Evolutionary conservation across 371 early-diverging fungal genomes (phyloP).

Genomic region (Lichtheimia corymbifera): DNA sequence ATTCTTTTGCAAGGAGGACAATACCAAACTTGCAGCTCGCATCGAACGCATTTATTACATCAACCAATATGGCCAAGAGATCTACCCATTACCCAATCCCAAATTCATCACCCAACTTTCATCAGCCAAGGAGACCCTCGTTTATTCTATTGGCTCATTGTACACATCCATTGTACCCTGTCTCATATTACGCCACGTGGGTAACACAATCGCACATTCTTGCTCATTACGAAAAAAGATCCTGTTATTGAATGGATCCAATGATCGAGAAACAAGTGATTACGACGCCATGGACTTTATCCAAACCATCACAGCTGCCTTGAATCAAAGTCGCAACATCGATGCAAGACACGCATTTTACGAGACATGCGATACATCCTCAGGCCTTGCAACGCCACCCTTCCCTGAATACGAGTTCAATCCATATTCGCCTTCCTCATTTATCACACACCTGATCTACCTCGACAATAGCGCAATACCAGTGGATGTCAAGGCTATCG

Average conservation of each 20-base stretch:
- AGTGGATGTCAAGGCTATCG: constrained; percentile 59
- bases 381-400: constrained; percentile 24
- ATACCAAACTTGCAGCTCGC: constrained; percentile 51
- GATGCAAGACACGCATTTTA: constrained; percentile 48
- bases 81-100: constrained; percentile 66
- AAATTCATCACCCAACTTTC: constrained; percentile 53
- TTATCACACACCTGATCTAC: constrained; percentile 71
- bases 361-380: constrained; percentile 13
- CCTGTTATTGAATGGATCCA: constrained; percentile 68
- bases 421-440: constrained; percentile 55
- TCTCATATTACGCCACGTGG: constrained; percentile 68
- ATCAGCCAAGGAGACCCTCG: constrained; percentile 48
- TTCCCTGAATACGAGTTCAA: constrained; percentile 41
- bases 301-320: constrained; percentile 64
- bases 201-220: constrained; percentile 61
- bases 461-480: constrained; percentile 50
- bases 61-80: constrained; percentile 71
- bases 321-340: constrained; percentile 58
- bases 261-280: constrained; percentile 70
- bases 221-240: constrained; percentile 58
- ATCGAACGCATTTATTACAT: constrained; percentile 70
- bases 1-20: constrained; percentile 50
- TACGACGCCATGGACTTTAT: constrained; percentile 75
- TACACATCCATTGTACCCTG: constrained; percentile 78
- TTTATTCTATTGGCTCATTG: constrained; percentile 74